These are phyloP conservation scores for Cnidoscolus chayamansa DNA, from an alignment of 441 rosid species.

Conservation along the genomic window DNA sequence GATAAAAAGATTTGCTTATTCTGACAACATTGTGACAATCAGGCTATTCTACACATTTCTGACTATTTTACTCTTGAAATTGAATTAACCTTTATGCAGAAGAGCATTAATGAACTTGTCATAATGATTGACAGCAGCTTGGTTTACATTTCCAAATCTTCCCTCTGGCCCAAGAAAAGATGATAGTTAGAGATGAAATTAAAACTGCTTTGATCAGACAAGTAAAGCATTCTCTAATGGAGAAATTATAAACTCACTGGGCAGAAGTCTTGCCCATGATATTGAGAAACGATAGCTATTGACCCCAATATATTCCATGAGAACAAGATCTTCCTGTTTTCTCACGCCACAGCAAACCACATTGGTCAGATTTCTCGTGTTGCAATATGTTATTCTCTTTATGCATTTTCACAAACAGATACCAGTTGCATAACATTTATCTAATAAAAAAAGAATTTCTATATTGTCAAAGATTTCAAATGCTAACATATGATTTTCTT, in stretches of 20 bases:
- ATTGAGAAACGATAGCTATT: conserved; percentile 65
- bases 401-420: background rate
- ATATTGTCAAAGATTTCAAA: background rate
- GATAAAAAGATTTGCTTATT: background rate
- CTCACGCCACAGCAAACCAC: conserved; percentile 12
- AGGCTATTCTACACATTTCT: background rate
- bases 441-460: background rate
- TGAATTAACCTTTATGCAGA: conserved; percentile 37
- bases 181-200: conserved; percentile 1
- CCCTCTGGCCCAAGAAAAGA: conserved; percentile 38
- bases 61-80: background rate
- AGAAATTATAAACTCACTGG: conserved; percentile 39
- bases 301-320: conserved; percentile 57
- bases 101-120: conserved; percentile 47
- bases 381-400: background rate
- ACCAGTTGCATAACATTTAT: background rate
- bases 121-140: conserved; percentile 50
- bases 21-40: background rate
- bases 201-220: background rate
- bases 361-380: background rate
- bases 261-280: conserved; percentile 71
- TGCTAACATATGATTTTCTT: background rate
- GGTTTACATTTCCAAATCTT: conserved; percentile 57
- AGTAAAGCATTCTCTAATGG: background rate
- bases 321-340: conserved; percentile 57